Evolutionary conservation across 129 eudicot genomes (phyloP), one percentile per base, ranked within the genome.

Genomic region (Dittrichia graveolens): DNA sequence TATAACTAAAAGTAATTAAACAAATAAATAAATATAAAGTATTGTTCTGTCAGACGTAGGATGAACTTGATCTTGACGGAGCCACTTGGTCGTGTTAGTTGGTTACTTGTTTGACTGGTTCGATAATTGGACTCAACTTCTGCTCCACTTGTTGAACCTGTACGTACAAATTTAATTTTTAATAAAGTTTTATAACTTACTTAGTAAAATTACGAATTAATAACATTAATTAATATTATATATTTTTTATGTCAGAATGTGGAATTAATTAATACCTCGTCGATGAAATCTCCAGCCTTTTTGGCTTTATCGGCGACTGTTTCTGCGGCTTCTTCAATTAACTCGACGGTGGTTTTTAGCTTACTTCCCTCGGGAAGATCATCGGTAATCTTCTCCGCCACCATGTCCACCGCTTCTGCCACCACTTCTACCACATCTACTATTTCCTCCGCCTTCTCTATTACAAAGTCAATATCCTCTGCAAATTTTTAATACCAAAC

Each of bases 331-430:
- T 71, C 3, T 79, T 83, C 87, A 19, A 79, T 53, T 12, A 39
- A 11, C 7, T 65, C 79, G 37, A 83, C 35, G 19, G 69, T 64
- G 19, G 77, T 42, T 68, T 72, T 83, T 54, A 83, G 74, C 54
- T 52, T 59, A 37, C 77, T 72, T 0, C 73, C 67, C 0, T 76
- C 85, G 0, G 80, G 72, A 61, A 84, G 88, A 53, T 84, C 77
- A 10, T 50, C 78, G 7, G 31, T 42, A 4, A 84, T 55, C 61
- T 77, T 63, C 54, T 84, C 88, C 3, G 83, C 82, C 77, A 80
- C 80, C 80, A 55, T 84, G 61, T 84, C 88, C 55, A 84, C 78
- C 38, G 80, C 79, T 50, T 76, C 88, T 8, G 88, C 82, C 83
- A 77, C 75, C 74, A 71, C 80, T 50, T 76, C 82, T 3, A 84